A percentile compares a stretch with the other conserved stretches of the same genome.
Conservation (phyloP, 1,284 basidiomycete genomes). For the Ustilago hordei region DNA sequence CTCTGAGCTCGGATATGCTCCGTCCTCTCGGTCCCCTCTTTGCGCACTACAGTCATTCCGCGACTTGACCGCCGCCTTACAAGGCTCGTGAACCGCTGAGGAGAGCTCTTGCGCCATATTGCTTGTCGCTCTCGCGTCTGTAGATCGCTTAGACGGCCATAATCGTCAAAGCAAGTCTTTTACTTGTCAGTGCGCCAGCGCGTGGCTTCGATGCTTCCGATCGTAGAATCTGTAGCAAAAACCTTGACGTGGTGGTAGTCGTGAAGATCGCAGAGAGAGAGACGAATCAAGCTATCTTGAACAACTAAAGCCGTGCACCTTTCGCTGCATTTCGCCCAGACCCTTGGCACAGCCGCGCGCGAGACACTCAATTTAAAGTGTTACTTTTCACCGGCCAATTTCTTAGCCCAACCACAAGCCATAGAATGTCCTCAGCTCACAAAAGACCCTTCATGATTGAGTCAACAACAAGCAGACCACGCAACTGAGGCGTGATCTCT, state of each 20-base stretch:
- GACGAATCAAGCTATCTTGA: neutral
- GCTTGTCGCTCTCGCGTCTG: no score
- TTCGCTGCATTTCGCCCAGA: neutral
- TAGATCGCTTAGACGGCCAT: no score
- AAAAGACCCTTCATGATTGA: no score
- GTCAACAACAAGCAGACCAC: no score
- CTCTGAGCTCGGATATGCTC: constrained; percentile 26
- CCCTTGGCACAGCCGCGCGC: neutral
- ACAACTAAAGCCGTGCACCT: no score
- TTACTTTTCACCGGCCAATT: neutral
- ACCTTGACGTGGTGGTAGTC: neutral
- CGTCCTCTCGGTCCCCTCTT: constrained; percentile 7
- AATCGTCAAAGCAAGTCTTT: no score
- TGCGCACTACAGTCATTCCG: neutral
- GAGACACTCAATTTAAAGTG: neutral
- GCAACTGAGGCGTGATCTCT: no score
- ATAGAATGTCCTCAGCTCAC: no score
- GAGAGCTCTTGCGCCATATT: neutral
- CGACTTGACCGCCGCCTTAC: no score
- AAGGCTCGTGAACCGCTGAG: no score
- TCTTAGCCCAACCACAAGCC: no score
- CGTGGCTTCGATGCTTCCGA: neutral
- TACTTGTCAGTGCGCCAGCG: neutral
- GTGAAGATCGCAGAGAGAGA: neutral
- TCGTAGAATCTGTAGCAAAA: neutral